Evolutionary conservation across 345 rosid genomes (phyloP), one percentile per base, ranked within the genome.

Genomic region (Moringa oleifera): DNA sequence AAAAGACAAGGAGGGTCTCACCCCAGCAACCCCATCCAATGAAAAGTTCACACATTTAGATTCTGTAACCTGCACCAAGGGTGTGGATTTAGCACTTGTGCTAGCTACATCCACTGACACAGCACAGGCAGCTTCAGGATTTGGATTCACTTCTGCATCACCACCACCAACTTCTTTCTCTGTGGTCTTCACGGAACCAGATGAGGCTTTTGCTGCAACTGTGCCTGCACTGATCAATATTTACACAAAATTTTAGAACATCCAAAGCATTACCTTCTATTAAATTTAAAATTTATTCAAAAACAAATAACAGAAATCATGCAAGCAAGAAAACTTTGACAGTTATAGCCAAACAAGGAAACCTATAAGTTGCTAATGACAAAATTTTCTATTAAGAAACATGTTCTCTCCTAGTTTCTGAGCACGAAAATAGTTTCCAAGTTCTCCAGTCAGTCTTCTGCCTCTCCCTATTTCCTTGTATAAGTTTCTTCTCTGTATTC

Each of bases 181-280:
- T 56, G 49, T 47, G 20, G 57, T 62, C 62, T 68, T 69, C 31
- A 22, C 59, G 61, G 64, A 59, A 52, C 25, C 83, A 55, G 75
- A 68, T 53, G 85, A 78, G 68, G 78, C 76, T 69, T 73, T 81
- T 57, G 65, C 76, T 37, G 71, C 79, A 51, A 70, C 71, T 56
- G 75, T 55, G 57, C 75, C 78, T 36, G 72, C 72, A 79, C 95
- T 87, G 85, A 62, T 50, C 60, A n/a, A 17, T 51, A 52, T 59
- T 28, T 24, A 65, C 31, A 55, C 20, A 63, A 41, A 61, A 51
- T 52, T 52, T 49, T 25, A 56, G 58, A 64, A 36, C 11, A 11
- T n/a, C n/a, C n/a, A n/a, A n/a, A n/a, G n/a, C n/a, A 33, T 33
- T 33, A 33, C 5, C 37, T 33, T 33, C 17, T 2, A 18, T 49